Evolutionary conservation across 2,329 filamentous ascomycete genomes (phyloP).

Genomic region (Phyllosticta paracitricarpa): DNA sequence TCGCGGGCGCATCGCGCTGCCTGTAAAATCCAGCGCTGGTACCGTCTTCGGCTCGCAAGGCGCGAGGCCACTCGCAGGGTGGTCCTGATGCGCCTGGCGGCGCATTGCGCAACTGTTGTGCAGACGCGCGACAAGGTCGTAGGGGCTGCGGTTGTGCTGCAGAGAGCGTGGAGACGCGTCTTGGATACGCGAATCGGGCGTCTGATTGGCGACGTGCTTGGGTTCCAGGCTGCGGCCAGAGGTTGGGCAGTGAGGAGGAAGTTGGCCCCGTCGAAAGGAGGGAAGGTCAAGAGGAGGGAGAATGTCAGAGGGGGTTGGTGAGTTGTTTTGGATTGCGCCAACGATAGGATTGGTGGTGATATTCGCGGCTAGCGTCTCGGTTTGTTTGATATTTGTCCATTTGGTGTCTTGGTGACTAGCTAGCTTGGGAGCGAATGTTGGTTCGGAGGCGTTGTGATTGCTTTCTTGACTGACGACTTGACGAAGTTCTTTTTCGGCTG

Average conservation of each 20-base stretch:
- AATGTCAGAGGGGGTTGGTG: conserved; percentile 25
- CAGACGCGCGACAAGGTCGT: conserved; percentile 32
- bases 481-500: not conserved
- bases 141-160: conserved; percentile 32
- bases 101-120: conserved; percentile 39
- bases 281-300: conserved; percentile 22
- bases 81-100: conserved; percentile 31
- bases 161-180: conserved; percentile 34
- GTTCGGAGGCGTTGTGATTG: not conserved
- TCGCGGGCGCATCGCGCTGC: conserved; percentile 42
- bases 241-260: conserved; percentile 30
- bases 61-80: conserved; percentile 24
- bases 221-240: conserved; percentile 35
- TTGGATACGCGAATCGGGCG: conserved; percentile 24
- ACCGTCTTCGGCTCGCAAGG: conserved; percentile 30
- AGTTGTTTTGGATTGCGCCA: not conserved
- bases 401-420: not conserved
- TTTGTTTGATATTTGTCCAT: not conserved
- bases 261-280: conserved; percentile 17
- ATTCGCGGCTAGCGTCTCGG: not conserved
- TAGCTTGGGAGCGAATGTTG: not conserved
- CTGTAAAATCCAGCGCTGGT: conserved; percentile 42
- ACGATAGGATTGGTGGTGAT: not conserved
- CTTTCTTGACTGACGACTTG: not conserved
- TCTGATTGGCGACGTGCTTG: conserved; percentile 28